Conservation (phyloP, 2,329 filamentous ascomycete genomes). For the Pestalotiopsis sp. region DNA sequence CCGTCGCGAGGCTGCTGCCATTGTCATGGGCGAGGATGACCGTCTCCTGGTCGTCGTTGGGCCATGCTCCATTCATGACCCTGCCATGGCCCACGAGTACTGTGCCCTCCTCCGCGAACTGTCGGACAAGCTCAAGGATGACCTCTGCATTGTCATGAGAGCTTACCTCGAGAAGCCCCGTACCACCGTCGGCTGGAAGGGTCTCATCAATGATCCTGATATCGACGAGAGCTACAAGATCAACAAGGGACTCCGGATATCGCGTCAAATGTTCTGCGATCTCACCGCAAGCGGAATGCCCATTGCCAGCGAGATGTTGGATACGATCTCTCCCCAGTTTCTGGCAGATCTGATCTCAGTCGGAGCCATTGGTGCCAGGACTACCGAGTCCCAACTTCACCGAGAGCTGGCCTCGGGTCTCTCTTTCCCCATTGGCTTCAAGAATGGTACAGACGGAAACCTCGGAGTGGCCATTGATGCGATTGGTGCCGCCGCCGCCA, state of each 20-base stretch:
- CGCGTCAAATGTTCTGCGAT: slow-evolving; percentile 91
- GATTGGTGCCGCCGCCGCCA: slow-evolving; percentile 82
- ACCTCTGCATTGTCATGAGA: slow-evolving; percentile 94
- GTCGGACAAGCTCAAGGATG: slow-evolving; percentile 76
- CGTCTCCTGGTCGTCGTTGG: slow-evolving; percentile 93
- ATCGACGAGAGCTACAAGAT: slow-evolving; percentile 98
- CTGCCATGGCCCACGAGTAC: slow-evolving; percentile 85
- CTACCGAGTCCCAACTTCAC: slow-evolving; percentile 95
- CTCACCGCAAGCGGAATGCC: slow-evolving; percentile 87
- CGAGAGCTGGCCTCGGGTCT: slow-evolving; percentile 93
- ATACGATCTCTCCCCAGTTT: slow-evolving; percentile 98
- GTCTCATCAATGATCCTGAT: slow-evolving; percentile 97
- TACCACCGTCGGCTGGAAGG: slow-evolving; percentile 98
- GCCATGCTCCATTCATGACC: slow-evolving; percentile 97
- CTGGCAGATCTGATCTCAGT: slow-evolving; percentile 94
- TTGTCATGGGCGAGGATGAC: slow-evolving; percentile 80
- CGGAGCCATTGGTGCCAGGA: slow-evolving; percentile 92
- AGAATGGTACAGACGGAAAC: slow-evolving; percentile 96
- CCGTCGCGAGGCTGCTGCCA: slow-evolving; percentile 68
- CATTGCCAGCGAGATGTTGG: slow-evolving; percentile 96
- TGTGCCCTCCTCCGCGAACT: slow-evolving; percentile 76
- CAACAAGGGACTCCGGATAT: slow-evolving; percentile 94
- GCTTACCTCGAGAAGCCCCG: slow-evolving; percentile 99
- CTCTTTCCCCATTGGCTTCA: slow-evolving; percentile 98
- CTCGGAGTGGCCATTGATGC: slow-evolving; percentile 92